A percentile compares a stretch with the other conserved stretches of the same genome.
phyloP scores from a whole-genome alignment of 2,329 filamentous ascomycete genomes.

The Macrophomina tecta region DNA sequence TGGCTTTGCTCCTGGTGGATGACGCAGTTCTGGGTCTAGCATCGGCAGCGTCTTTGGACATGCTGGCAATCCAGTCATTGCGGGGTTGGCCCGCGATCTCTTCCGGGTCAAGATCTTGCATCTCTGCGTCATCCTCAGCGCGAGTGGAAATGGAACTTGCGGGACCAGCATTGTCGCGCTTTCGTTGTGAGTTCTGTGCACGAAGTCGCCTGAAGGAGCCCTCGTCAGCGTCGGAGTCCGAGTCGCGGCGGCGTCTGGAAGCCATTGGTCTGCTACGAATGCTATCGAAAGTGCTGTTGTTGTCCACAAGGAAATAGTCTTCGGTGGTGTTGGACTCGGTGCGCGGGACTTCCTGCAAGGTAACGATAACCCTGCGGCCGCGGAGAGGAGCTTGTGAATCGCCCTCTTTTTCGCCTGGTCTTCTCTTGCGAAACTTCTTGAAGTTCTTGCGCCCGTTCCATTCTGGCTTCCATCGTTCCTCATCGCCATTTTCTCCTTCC shows the following conservation, averaged over 20 bases:
- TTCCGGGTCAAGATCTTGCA: conserved; percentile 47
- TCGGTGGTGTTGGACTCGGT: conserved; percentile 73
- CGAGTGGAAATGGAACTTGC: neutral
- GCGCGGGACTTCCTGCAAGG: conserved; percentile 69
- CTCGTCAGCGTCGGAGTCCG: conserved; percentile 42
- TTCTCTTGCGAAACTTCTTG: conserved; percentile 78
- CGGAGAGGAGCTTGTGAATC: conserved; percentile 49
- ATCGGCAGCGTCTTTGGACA: neutral
- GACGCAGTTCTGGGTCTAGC: neutral
- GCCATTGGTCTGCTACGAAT: neutral
- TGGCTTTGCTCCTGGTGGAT: conserved; percentile 30
- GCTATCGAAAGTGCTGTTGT: neutral
- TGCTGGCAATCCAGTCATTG: conserved; percentile 27
- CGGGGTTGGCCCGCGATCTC: conserved; percentile 37
- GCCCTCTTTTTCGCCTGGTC: conserved; percentile 41
- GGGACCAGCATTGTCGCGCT: neutral
- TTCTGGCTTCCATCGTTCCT: conserved; percentile 75
- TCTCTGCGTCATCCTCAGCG: conserved; percentile 3
- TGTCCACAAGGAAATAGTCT: conserved; percentile 20
- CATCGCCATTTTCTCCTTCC: conserved; percentile 52
- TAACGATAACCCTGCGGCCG: conserved; percentile 67
- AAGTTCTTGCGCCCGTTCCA: conserved; percentile 98
- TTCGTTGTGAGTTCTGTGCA: neutral
- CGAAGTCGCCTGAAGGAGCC: conserved; percentile 25
- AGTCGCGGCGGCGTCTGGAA: conserved; percentile 31